Percentiles rank a stretch among this genome's conserved stretches.
Evolutionary conservation across 73 alveolate genomes (phyloP).

Genomic region (Effrenium voratum): DNA sequence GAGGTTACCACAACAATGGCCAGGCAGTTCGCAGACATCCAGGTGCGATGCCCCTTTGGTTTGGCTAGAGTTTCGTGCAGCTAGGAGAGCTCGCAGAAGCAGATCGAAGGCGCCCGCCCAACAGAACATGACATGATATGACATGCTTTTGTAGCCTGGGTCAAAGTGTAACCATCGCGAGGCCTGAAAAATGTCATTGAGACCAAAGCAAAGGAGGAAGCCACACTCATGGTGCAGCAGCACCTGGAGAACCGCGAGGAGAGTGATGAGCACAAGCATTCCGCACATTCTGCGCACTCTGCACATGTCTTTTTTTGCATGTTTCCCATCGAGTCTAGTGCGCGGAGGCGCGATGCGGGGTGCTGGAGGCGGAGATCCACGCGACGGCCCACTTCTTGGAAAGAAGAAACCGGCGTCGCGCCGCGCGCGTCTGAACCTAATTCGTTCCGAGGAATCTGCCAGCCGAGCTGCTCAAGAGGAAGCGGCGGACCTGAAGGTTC

Average conservation of each 20-base stretch:
- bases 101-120: neutral
- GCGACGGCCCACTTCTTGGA: neutral
- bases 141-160: neutral
- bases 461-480: neutral
- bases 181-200: constrained; percentile 22
- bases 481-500: neutral
- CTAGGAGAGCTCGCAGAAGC: constrained; percentile 12
- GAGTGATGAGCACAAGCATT: neutral
- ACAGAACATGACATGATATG: neutral
- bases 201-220: neutral
- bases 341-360: constrained; percentile 6
- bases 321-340: too few species aligned
- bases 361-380: constrained; percentile 1
- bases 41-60: neutral
- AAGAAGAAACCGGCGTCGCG: neutral
- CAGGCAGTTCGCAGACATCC: constrained; percentile 8
- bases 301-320: too few species aligned
- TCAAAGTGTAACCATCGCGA: neutral
- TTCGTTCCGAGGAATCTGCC: neutral
- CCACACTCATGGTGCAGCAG: constrained; percentile 2
- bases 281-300: neutral
- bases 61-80: neutral
- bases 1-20: constrained; percentile 13
- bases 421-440: neutral
- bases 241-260: constrained; percentile 13